Evolutionary conservation across 2,329 filamentous ascomycete genomes (phyloP), one percentile per base, ranked within the genome.

Genomic region (Monosporascus sp.): DNA sequence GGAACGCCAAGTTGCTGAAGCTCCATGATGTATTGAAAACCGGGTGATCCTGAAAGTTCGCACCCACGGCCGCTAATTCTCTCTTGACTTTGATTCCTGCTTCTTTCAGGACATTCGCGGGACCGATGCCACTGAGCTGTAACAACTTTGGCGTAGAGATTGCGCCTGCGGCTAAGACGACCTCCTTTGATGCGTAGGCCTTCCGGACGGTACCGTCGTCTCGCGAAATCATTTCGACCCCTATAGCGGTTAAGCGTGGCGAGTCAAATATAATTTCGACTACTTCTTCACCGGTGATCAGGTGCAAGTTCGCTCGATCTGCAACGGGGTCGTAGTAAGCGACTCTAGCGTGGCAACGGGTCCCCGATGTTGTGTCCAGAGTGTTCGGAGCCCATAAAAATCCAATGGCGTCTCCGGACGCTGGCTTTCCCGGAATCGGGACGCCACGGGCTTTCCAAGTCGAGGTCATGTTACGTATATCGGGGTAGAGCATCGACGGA

Each of bases 41-140:
- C 25, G 53, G 44, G 25, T 60, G 78, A 63, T 85, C 80, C 64
- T 82, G 75, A 3, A 86, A 68, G 64, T 84, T 84, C 20, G 72
- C 76, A 4, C 84, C 84, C 6, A 88, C 82, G 38, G 82, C 84
- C 0, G 82, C 83, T 1, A 83, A 72, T 57, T 87, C 76, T 1
- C 74, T 69, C 45, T 82, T 60, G 2, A 83, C 73, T 0, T 73
- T 65, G 52, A 85, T 83, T 6, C 71, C 68, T 54, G 78, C 66
- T 25, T 61, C 55, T n/a, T 60, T 55, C 6, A 75, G 62, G 14
- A 74, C 61, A 2, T 59, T 59, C 17, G 57, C 58, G 0, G 69
- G 62, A 1, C 75, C 74, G 27, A 76, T 69, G 0, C 74, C 74
- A 18, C 70, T 74, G 3, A 73, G 57, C 57, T 76, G 71, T 2